Percentiles rank a stretch among this genome's conserved stretches.
Evolutionary conservation across 208 protist species (phyloP).

Genomic region (Trypanosomatidae sp.): DNA sequence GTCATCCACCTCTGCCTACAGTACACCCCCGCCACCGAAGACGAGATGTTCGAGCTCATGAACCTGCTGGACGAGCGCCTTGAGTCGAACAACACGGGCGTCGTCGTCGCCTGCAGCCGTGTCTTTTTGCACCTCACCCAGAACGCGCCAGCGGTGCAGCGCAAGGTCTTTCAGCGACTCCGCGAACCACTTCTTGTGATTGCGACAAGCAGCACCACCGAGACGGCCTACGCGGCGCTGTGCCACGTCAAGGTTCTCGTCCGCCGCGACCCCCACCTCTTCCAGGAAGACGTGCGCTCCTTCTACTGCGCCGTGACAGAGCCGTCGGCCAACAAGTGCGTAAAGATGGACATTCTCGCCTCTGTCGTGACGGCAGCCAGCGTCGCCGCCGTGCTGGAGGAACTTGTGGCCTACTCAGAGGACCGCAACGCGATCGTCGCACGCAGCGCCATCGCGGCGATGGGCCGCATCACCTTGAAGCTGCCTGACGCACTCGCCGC

Average conservation of each 20-base stretch:
- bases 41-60: slow-evolving; percentile 93
- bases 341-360: slow-evolving; percentile 87
- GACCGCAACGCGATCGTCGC: slow-evolving; percentile 30
- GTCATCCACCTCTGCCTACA: slow-evolving; percentile 62
- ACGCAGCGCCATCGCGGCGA: slow-evolving; percentile 14
- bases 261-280: slow-evolving; percentile 56
- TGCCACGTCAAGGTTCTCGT: slow-evolving; percentile 85
- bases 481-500: slow-evolving; percentile 10
- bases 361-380: slow-evolving; percentile 38
- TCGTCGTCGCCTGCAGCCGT: slow-evolving; percentile 80
- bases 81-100: slow-evolving; percentile 78
- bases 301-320: slow-evolving; percentile 82
- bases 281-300: slow-evolving; percentile 39
- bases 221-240: slow-evolving; percentile 72
- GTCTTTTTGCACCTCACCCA: slow-evolving; percentile 91
- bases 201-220: slow-evolving; percentile 49
- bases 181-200: slow-evolving; percentile 80
- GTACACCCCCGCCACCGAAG: slow-evolving; percentile 67
- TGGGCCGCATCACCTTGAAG: slow-evolving; percentile 17
- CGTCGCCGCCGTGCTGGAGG: slow-evolving; percentile 53
- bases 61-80: slow-evolving; percentile 94
- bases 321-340: slow-evolving; percentile 75
- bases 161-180: slow-evolving; percentile 75
- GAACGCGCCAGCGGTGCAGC: slow-evolving; percentile 66
- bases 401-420: slow-evolving; percentile 64